These are phyloP conservation scores for Volutella citrinella DNA, from an alignment of 2,329 filamentous ascomycete genomes.

Conservation along the genomic window DNA sequence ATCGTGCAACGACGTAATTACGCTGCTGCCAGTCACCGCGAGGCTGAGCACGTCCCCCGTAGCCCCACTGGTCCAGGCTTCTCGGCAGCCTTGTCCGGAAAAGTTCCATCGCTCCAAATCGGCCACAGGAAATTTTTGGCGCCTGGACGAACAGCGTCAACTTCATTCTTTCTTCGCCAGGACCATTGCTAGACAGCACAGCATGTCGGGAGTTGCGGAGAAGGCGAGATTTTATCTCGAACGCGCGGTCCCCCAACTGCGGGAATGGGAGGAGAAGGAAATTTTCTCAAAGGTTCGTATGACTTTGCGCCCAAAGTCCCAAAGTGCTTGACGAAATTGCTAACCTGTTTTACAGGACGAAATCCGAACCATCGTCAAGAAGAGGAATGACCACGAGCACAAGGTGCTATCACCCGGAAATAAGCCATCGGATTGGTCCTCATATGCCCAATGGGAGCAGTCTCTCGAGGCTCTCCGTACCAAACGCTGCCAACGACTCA, in stretches of 20 bases:
- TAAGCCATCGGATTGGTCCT: slow-evolving; percentile 73
- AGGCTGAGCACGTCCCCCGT: slow-evolving; percentile 4
- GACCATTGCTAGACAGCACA: too few species aligned
- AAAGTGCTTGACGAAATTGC: neutral
- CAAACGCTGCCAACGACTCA: slow-evolving; percentile 79
- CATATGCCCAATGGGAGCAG: slow-evolving; percentile 74
- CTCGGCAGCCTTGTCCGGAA: slow-evolving; percentile 17
- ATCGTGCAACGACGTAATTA: too few species aligned
- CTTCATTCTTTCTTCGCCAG: slow-evolving; percentile 1
- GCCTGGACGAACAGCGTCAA: too few species aligned
- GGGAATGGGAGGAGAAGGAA: slow-evolving; percentile 87
- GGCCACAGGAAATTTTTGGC: too few species aligned
- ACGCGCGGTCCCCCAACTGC: slow-evolving; percentile 85
- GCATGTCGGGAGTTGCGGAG: slow-evolving; percentile 81
- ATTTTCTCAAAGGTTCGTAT: slow-evolving; percentile 75
- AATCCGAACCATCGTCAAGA: slow-evolving; percentile 82
- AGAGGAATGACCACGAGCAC: slow-evolving; percentile 91
- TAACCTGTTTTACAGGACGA: slow-evolving; percentile 61
- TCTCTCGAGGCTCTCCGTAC: slow-evolving; percentile 71
- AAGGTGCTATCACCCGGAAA: slow-evolving; percentile 79
- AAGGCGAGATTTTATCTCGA: slow-evolving; percentile 96
- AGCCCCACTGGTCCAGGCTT: slow-evolving; percentile 4
- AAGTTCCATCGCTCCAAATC: too few species aligned
- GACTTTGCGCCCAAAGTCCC: neutral
- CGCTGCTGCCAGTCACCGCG: too few species aligned